These are phyloP conservation scores for Salvia splendens DNA, from an alignment of 257 asterid species.

Conservation along the genomic window DNA sequence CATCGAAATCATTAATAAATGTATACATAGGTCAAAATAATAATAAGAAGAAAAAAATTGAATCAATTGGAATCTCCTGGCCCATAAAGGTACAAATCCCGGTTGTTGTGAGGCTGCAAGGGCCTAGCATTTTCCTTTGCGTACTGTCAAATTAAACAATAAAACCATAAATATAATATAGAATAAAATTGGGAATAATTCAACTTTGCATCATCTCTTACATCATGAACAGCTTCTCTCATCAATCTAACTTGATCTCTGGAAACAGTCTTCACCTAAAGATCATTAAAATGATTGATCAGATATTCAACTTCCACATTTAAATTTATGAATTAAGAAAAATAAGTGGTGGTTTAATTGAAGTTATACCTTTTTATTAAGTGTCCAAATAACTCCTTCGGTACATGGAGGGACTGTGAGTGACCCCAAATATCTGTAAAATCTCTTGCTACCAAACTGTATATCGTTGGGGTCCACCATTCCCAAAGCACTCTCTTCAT, in stretches of 20 bases:
- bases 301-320: not conserved
- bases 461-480: slow-evolving; percentile 50
- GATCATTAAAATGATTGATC: not conserved
- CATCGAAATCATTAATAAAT: not conserved
- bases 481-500: slow-evolving; percentile 33
- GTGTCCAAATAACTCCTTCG: slow-evolving; percentile 72
- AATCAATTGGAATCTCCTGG: slow-evolving; percentile 30
- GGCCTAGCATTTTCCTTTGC: slow-evolving; percentile 74
- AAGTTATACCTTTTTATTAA: slow-evolving; percentile 47
- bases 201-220: slow-evolving; percentile 36
- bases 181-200: not conserved
- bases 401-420: slow-evolving; percentile 80
- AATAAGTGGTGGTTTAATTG: not conserved
- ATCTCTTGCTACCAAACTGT: slow-evolving; percentile 26
- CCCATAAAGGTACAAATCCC: slow-evolving; percentile 42
- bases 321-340: too few species aligned
- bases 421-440: slow-evolving; percentile 64
- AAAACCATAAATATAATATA: not conserved
- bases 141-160: slow-evolving; percentile 38
- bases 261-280: slow-evolving; percentile 65
- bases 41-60: not conserved
- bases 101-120: slow-evolving; percentile 41
- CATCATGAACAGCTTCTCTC: slow-evolving; percentile 68
- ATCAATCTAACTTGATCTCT: slow-evolving; percentile 55
- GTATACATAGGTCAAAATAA: not conserved